These are phyloP conservation scores for Aspergillus neoniger DNA, from an alignment of 2,329 filamentous ascomycete genomes.

Conservation along the genomic window DNA sequence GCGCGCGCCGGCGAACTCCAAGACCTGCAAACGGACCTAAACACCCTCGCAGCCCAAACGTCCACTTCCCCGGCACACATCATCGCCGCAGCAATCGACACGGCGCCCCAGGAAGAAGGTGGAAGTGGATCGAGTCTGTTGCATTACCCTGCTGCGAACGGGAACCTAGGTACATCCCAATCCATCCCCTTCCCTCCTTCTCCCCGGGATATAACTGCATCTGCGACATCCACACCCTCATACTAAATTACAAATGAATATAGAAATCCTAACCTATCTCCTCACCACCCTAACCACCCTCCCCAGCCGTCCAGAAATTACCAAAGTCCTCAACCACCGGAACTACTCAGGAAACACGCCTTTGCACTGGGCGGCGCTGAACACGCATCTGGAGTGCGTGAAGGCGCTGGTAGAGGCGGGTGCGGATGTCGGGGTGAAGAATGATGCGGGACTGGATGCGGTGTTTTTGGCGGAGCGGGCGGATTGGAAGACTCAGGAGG, in stretches of 20 bases:
- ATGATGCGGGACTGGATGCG: constrained; percentile 80
- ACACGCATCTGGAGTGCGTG: constrained; percentile 79
- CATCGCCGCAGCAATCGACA: constrained; percentile 69
- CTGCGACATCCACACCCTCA: background rate
- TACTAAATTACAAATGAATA: too few relatives aligned
- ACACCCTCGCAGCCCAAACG: constrained; percentile 64
- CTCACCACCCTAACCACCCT: constrained; percentile 43
- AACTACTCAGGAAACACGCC: constrained; percentile 88
- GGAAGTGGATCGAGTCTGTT: constrained; percentile 55
- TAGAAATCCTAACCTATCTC: constrained; percentile 52
- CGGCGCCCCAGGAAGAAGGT: constrained; percentile 71
- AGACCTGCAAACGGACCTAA: constrained; percentile 64
- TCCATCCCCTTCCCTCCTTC: background rate
- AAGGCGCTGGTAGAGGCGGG: constrained; percentile 74
- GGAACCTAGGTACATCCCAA: constrained; percentile 72
- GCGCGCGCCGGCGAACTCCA: constrained; percentile 74
- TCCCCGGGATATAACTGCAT: too few relatives aligned
- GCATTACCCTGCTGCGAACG: constrained; percentile 93
- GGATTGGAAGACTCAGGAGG: constrained; percentile 63
- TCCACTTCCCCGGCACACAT: constrained; percentile 63
- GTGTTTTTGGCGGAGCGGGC: constrained; percentile 73
- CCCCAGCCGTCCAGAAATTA: constrained; percentile 9
- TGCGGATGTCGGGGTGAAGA: constrained; percentile 75
- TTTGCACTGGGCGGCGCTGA: constrained; percentile 90
- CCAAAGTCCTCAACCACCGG: constrained; percentile 49